Base-by-base conservation (phyloP, 495 filamentous ascomycete species). In the Penicillium alfredii region DNA sequence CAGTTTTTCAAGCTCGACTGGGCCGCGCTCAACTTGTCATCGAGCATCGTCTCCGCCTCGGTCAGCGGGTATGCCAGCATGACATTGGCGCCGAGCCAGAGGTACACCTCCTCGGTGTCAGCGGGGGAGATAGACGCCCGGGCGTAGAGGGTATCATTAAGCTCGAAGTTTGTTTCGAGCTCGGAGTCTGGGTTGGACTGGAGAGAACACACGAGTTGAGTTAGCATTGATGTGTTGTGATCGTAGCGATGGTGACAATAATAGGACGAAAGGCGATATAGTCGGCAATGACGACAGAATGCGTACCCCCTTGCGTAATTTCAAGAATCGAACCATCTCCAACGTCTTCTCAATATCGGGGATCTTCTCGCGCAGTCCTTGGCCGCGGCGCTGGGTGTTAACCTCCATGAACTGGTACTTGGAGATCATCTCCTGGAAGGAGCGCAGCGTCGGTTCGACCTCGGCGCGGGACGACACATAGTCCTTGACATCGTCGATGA, bases 351-450 rank as follows among this genome's bases (percentile, higher is more conserved):
- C 80, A 48, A 98, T 96, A 59, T 98, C 92, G 1, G 92, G 92
- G 51, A 97, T 84, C 72, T 96, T 98, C 47, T 96, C 92, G 56
- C 80, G 84, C 28, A 97, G 66, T 10, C 88, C 87, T 8, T 71
- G 72, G n/a, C 81, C 80, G 30, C 92, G 78, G 31, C 84, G 72
- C 51, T 90, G 80, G 16, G 86, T 85, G 66, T 95, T 97, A 49
- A 82, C 72, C 69, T 97, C 88, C 92, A 98, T 98, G 66, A 96
- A 98, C 61, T 97, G 93, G 68, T 98, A 98, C 72, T 98, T 97
- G 36, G 90, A 88, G 49, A 98, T 97, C 93, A 98, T 94, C 72
- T 98, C 92, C 62, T 97, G 92, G 62, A 98, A 97, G 53, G 75
- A 88, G 56, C 84, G 81, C 51, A 98, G 72, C 16, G 88, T 94